Percentiles rank a stretch among this genome's conserved stretches.
These are phyloP conservation scores for Clitopilus passeckerianus DNA, from an alignment of 768 basidiomycete genomes.

Conservation along the genomic window DNA sequence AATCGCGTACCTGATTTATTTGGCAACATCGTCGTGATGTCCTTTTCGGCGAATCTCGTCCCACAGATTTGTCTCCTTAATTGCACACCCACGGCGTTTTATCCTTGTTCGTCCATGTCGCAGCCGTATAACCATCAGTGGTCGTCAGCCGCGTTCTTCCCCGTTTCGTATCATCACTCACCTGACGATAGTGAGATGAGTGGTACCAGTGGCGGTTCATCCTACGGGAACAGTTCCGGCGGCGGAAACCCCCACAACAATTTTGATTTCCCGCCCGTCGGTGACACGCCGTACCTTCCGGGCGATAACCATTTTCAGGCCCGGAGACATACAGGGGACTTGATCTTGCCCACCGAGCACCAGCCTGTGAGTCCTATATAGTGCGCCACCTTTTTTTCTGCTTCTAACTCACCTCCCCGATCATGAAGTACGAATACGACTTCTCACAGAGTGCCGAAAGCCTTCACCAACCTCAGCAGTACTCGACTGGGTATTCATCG, in stretches of 20 bases:
- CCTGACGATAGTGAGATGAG: not conserved
- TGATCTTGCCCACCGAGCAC: not conserved
- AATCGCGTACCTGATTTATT: not conserved
- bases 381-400: not conserved
- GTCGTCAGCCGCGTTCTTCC: not conserved
- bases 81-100: not conserved
- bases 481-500: not conserved
- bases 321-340: not conserved
- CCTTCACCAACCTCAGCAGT: not conserved
- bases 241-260: not conserved
- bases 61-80: not conserved
- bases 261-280: not conserved
- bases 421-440: not conserved
- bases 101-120: not conserved
- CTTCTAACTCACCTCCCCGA: not conserved
- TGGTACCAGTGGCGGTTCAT: not conserved
- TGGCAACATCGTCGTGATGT: not conserved
- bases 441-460: not conserved
- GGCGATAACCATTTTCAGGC: not conserved
- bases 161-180: not conserved
- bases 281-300: not conserved
- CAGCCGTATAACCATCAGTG: not conserved
- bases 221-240: not conserved
- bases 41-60: not conserved
- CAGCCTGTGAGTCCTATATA: not conserved